phyloP scores from a whole-genome alignment of 352 stramenopile genomes.

The Phytophthora uliginosa region DNA sequence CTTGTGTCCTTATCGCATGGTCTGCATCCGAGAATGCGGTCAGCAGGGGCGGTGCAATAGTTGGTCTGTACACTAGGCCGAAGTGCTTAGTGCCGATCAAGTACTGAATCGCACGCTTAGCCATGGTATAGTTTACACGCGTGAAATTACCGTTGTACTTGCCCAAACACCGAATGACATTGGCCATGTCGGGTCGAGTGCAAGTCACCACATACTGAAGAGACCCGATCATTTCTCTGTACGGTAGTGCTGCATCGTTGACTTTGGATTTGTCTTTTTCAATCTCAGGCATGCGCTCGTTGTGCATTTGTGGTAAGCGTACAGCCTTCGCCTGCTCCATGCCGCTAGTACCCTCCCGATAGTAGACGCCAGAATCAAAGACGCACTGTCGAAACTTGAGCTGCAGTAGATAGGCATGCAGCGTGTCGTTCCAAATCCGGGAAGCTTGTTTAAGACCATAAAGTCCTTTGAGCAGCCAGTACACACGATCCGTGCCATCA shows the following conservation, averaged over 20 bases:
- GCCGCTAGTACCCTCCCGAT: background rate
- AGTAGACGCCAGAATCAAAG: slow-evolving; percentile 15
- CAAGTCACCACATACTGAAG: slow-evolving; percentile 7
- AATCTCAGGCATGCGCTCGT: slow-evolving; percentile 1
- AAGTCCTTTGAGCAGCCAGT: background rate
- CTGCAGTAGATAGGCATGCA: background rate
- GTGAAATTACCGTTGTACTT: slow-evolving; percentile 10
- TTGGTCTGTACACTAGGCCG: slow-evolving; percentile 3
- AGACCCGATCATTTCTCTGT: slow-evolving; percentile 5
- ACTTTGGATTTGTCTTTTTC: background rate
- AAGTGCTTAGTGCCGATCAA: slow-evolving; percentile 6
- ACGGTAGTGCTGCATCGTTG: background rate
- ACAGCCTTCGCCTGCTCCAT: background rate
- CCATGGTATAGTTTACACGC: background rate
- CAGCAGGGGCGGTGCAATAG: background rate
- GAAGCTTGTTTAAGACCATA: background rate
- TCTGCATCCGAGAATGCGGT: slow-evolving; percentile 8
- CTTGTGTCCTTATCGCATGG: slow-evolving; percentile 9
- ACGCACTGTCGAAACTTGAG: slow-evolving; percentile 5
- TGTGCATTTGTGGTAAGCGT: slow-evolving; percentile 2
- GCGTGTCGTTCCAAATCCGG: slow-evolving; percentile 11
- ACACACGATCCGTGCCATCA: background rate
- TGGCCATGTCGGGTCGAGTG: slow-evolving; percentile 11
- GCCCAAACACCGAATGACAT: background rate
- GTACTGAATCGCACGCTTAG: slow-evolving; percentile 9